Base-by-base conservation (phyloP, 2,329 filamentous ascomycete species). In the Hymenoscyphus fraxineus region DNA sequence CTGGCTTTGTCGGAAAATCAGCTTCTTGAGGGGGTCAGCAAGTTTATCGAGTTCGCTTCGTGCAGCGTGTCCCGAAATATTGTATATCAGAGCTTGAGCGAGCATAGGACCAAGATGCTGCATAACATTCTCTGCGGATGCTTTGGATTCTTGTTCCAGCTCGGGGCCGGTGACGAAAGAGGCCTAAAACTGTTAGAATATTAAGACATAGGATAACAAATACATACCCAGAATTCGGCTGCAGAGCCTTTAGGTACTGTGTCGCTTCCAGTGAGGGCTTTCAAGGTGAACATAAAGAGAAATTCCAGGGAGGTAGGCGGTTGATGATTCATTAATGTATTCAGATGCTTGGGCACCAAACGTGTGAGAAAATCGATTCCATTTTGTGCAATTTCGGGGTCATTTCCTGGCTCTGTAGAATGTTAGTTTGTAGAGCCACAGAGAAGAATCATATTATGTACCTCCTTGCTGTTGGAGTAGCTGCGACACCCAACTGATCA, bases 241-340 rank as follows among this genome's bases (percentile, higher is more conserved):
- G 91, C 85, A 2, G 89, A 85, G 38, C 84, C 84, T 77, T 95
- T 96, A 0, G 91, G 89, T 10, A 96, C 78, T 0, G 89, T 87
- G 65, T 95, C 91, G 38, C 82, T 85, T 13, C 88, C 88, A 55
- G 88, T 83, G 6, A 96, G 78, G 7, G 91, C 87, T 70, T 85
- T 83, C 13, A 95, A 78, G 0, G 87, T 84, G 71, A 94, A 93
- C 61, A 88, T 78, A 71, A 96, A 89, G 66, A 92, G 83, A 69
- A 82, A 85, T 65, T 89, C 86, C 0, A 89, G 80, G 12, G 82
- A 80, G 0, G 83, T 80, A 12, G 81, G 75, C 3, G 85, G 80
- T 60, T 88, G 82, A 9, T 85, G 77, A 5, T 76, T 78, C 59
- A 92, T 81, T 4, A 94, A 77, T 7, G 89, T 80, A n/a, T 80